Evolutionary conservation across 495 filamentous ascomycete genomes (phyloP), one percentile per base, ranked within the genome.

Genomic region (Amniculicola lignicola): DNA sequence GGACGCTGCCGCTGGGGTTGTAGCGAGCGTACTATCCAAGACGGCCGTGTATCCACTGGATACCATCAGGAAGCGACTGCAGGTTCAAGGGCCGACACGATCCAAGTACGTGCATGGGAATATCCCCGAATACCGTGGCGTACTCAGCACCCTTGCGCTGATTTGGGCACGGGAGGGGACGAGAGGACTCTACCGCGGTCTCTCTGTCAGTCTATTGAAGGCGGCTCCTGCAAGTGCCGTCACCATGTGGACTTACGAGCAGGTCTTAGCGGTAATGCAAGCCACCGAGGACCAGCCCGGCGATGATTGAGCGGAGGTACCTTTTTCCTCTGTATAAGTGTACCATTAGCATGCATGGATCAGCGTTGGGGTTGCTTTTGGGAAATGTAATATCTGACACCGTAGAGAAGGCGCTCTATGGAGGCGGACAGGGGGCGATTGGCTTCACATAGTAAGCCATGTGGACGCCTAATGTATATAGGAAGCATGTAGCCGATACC

Each of bases 191-290:
- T 99, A 97, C 69, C 76, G 90, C 40, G 93, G 93, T 2, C 70
- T 99, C 56, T 85, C 84, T 3, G 89, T 97, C 2, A 90, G 89
- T 63, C 68, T 99, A 71, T 58, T 96, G 54, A 99, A 99, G 75
- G 90, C 93, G 14, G 94, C 92, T 24, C 93, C 93, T 40, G 84
- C 94, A 18, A 95, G 89, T 70, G 94, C 93, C 1, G 82, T 96
- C 16, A 99, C 93, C 0, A 93, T 99, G 88, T 99, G 94, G 93
- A 96, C 92, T 1, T 97, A 96, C 72, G 93, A 96, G 72, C 71
- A 81, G 60, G 79, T 77, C 4, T 58, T 74, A 59, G 54, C 33
- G 6, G 38, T 56, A 4, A 28, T 69, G 61, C 21, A 54, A 37
- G 45, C 19, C 11, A 29, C 46, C 43, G 54, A 62, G 29, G n/a